Evolutionary conservation across 768 basidiomycete genomes (phyloP).

Genomic region (Sarcomyxa edulis): DNA sequence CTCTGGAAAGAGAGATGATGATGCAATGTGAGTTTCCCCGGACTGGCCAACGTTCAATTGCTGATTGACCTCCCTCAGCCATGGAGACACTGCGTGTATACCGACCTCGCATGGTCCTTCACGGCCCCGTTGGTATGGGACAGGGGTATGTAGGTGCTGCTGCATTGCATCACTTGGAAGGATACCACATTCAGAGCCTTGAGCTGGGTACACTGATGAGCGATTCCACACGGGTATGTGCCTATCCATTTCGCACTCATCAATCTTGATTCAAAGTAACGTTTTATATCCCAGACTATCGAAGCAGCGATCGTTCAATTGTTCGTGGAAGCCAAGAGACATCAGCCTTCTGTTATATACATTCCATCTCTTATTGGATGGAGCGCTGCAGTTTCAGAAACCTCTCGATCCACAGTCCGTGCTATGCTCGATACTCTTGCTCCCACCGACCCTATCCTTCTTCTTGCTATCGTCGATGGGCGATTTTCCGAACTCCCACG

Average conservation of each 20-base stretch:
- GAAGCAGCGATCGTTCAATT: slow-evolving; percentile 94
- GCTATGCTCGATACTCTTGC: slow-evolving; percentile 89
- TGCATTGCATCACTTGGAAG: slow-evolving; percentile 89
- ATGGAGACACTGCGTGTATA: slow-evolving; percentile 91
- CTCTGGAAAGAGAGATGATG: slow-evolving; percentile 82
- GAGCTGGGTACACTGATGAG: slow-evolving; percentile 86
- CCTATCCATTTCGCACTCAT: background rate
- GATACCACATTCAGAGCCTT: slow-evolving; percentile 90
- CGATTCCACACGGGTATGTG: slow-evolving; percentile 81
- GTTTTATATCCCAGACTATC: slow-evolving; percentile 49
- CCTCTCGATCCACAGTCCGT: slow-evolving; percentile 76
- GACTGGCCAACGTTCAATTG: background rate
- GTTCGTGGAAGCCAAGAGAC: slow-evolving; percentile 94
- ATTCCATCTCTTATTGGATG: slow-evolving; percentile 86
- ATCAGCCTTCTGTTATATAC: slow-evolving; percentile 94
- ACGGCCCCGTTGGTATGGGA: slow-evolving; percentile 85
- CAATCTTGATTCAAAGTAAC: slow-evolving; percentile 4
- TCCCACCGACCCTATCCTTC: slow-evolving; percentile 89
- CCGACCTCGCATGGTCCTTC: slow-evolving; percentile 80
- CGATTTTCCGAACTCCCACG: slow-evolving; percentile 59
- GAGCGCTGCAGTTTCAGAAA: slow-evolving; percentile 82
- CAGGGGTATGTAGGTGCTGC: slow-evolving; percentile 89
- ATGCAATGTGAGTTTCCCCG: slow-evolving; percentile 61
- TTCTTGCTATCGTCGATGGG: slow-evolving; percentile 87
- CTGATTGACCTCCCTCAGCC: slow-evolving; percentile 38